Evolutionary conservation across 2,329 filamentous ascomycete genomes (phyloP), one percentile per base, ranked within the genome.

Genomic region (Trichoderma endophyticum): DNA sequence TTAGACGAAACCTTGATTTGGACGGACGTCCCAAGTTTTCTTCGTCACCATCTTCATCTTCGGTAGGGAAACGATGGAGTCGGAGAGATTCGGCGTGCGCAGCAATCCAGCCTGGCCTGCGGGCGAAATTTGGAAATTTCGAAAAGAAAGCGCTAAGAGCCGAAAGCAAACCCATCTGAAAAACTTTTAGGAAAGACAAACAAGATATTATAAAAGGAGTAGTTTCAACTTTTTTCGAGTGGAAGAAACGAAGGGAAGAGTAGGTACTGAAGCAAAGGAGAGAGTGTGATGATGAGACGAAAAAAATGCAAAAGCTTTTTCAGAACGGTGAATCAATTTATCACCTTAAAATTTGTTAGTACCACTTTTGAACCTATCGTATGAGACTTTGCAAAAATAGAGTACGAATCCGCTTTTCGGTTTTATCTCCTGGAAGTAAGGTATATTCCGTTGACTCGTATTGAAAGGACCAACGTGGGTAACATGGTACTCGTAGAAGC

Each of bases 81-180:
- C 68, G 30, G 6, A 64, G 26, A 28, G 43, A 26, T 11, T 43
- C 60, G 9, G 60, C 30, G 15, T 28, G 60, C 24, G 60, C 68
- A 39, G 68, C 59, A 62, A 70, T 70, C 68, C 68, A 64, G 15
- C 68, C 68, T 6, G 43, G 21, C 59, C 36, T 64, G 48, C 26
- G 48, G 18, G 39, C 32, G 24, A 64, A 64, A 32, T 3, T 57
- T 26, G 43, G 34, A 2, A 70, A 24, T 28, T 21, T 70, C 28
- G 68, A 70, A 18, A 70, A 57, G 48, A 70, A 24, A 6, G 66
- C 26, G 36, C 14, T 34, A 21, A 69, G 34, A 18, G 43, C 21
- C 4, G 54, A 69, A 26, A 69, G 36, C 11, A 69, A 4, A 0
- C 66, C 66, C 56, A 69, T 69, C 32, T n/a, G 51, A 21, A 12